These are phyloP conservation scores for Cystobasidium slooffiae DNA, from an alignment of 1,284 basidiomycete genomes.

Conservation along the genomic window DNA sequence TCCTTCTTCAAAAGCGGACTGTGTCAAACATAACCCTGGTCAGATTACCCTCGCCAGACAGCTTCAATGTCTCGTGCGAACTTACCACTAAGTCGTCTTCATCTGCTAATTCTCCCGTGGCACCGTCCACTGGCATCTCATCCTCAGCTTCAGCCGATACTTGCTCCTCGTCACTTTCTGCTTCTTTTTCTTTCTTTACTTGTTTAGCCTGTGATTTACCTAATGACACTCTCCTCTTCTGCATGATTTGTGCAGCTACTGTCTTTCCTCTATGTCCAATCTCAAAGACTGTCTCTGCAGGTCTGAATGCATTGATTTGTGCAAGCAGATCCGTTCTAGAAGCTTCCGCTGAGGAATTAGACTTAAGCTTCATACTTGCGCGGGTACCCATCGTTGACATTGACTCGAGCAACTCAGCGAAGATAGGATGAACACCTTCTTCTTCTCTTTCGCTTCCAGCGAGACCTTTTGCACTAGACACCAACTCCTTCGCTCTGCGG, in stretches of 20 bases:
- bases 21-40: constrained; percentile 16
- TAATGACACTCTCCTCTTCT: constrained; percentile 79
- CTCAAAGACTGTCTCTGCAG: constrained; percentile 90
- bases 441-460: constrained; percentile 66
- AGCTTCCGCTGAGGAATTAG: constrained; percentile 39
- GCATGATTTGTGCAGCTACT: constrained; percentile 72
- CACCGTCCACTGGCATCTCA: constrained; percentile 50
- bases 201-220: constrained; percentile 51
- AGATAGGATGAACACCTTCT: constrained; percentile 69
- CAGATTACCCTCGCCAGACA: no score
- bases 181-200: constrained; percentile 47
- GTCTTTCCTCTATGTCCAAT: constrained; percentile 74
- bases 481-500: constrained; percentile 85
- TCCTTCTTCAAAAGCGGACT: constrained; percentile 73
- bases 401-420: constrained; percentile 47
- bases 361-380: not conserved
- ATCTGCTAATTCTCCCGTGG: constrained; percentile 53
- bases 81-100: constrained; percentile 64
- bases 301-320: constrained; percentile 79
- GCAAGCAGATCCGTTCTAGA: constrained; percentile 63
- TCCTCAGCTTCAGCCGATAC: constrained; percentile 46
- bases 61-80: constrained; percentile 9
- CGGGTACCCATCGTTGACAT: constrained; percentile 56
- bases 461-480: constrained; percentile 66
- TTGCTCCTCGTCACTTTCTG: constrained; percentile 50